Evolutionary conservation across 805 yeast species (phyloP), one percentile per base, ranked within the genome.

Genomic region (Cyberlindnera subsufficiens): DNA sequence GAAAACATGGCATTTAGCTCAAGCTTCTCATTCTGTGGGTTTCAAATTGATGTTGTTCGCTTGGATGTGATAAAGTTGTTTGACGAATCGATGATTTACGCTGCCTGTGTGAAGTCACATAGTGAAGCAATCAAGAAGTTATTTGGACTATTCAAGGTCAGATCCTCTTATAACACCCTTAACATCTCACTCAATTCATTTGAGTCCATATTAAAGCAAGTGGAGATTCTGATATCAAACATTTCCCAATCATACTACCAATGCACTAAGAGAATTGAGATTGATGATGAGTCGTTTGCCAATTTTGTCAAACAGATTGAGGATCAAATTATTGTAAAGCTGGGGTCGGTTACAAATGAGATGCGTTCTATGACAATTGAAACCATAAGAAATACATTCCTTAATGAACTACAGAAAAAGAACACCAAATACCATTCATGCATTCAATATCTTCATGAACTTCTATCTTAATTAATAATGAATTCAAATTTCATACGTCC

Each of bases 11-110:
- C 11, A 2, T 11, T 36, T 9, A 17, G 15, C 11, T 32, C 41
- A 2, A 11, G 38, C 35, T 7, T 72, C 14, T 53, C 59, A 0
- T 76, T 74, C 50, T 71, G 77, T 47, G 80, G 74, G 0, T 52
- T 69, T 10, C 51, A 65, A 4, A 61, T 75, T 11, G 53, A 66
- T 43, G 47, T 69, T 7, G 35, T 37, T 3, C 50, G 43, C 6
- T 53, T 75, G 14, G 59, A 66, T 7, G 57, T 71, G 3, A 51
- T 63, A 44, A 77, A 74, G 46, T 44, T 45, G 4, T 46, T 53
- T 13, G 60, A 55, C 4, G 33, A 7, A 35, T 53, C 0, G 45
- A 22, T 22, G 27, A 22, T 22, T 9, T 54, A 63, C 1, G 32
- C 16, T 5, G 43, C 43, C 3, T 15, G 13, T 15, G 37, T 37